phyloP scores from a whole-genome alignment of 768 basidiomycete species.

The Phanerodontia chrysosporium region DNA sequence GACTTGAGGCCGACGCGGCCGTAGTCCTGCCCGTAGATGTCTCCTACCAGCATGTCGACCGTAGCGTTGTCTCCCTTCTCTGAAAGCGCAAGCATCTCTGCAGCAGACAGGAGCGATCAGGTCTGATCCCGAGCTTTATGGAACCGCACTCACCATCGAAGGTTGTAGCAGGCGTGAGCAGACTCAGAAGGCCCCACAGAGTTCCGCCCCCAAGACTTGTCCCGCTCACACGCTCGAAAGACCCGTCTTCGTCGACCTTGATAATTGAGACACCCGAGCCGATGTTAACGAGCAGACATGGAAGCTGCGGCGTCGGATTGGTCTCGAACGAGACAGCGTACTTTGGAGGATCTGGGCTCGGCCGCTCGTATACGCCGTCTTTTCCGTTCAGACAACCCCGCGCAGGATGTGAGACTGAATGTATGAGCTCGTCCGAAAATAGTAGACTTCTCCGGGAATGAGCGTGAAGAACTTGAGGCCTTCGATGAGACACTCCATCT shows the following conservation, averaged over 20 bases:
- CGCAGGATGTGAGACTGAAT: conserved; percentile 31
- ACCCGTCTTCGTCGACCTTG: conserved; percentile 93
- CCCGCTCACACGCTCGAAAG: conserved; percentile 93
- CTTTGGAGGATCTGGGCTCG: conserved; percentile 85
- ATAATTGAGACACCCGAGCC: conserved; percentile 97
- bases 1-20: conserved; percentile 93
- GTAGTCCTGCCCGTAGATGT: conserved; percentile 99
- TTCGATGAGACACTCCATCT: conserved; percentile 98
- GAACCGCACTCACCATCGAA: conserved; percentile 83
- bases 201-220: conserved; percentile 97
- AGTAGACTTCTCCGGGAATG: conserved; percentile 97
- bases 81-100: conserved; percentile 95
- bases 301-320: conserved; percentile 81
- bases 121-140: not conserved
- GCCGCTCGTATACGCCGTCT: conserved; percentile 58
- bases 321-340: conserved; percentile 87
- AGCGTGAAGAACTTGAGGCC: conserved; percentile 94
- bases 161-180: conserved; percentile 89
- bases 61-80: conserved; percentile 90
- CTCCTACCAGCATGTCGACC: conserved; percentile 98
- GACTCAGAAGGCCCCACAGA: conserved; percentile 90
- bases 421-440: conserved; percentile 83
- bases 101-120: conserved; percentile 10
- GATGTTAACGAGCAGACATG: conserved; percentile 96
- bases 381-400: conserved; percentile 9